Evolutionary conservation across 2,329 filamentous ascomycete species (phyloP).

Genomic region (Magnaporthales sp.): DNA sequence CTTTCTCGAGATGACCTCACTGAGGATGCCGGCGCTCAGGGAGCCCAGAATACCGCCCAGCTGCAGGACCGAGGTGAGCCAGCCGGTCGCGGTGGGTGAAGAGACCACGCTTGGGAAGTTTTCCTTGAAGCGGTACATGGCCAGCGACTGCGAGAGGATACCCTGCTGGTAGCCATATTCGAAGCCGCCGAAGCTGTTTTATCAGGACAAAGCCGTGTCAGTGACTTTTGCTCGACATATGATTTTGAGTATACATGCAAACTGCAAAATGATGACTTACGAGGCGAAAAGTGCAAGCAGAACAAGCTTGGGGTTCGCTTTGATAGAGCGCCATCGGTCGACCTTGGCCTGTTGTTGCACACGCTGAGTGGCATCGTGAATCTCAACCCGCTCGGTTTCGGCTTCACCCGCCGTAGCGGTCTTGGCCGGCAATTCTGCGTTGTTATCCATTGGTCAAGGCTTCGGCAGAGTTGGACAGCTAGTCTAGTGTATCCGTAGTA

Average conservation of each 20-base stretch:
- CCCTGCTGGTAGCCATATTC: slow-evolving; percentile 47
- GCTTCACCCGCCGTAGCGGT: neutral
- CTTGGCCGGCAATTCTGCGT: neutral
- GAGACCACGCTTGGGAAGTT: slow-evolving; percentile 38
- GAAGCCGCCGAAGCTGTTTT: slow-evolving; percentile 37
- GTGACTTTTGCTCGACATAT: neutral
- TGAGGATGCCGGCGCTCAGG: slow-evolving; percentile 35
- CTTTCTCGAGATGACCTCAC: slow-evolving; percentile 40
- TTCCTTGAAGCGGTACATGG: slow-evolving; percentile 40
- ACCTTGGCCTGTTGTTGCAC: neutral
- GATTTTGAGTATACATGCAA: neutral
- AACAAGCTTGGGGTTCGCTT: slow-evolving; percentile 26
- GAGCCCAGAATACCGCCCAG: slow-evolving; percentile 40
- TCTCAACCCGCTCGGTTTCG: neutral
- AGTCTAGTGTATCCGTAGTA: neutral
- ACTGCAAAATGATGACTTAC: slow-evolving; percentile 14
- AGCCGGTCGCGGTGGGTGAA: slow-evolving; percentile 37
- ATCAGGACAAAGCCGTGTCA: neutral
- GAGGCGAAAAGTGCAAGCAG: slow-evolving; percentile 31
- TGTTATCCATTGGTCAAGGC: neutral
- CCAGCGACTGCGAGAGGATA: slow-evolving; percentile 42
- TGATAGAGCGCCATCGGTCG: slow-evolving; percentile 19
- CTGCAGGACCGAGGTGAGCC: slow-evolving; percentile 42
- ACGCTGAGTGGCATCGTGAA: neutral
- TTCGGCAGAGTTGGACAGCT: neutral